A percentile compares a stretch with the other conserved stretches of the same genome.
phyloP scores from a whole-genome alignment of 2,329 filamentous ascomycete genomes.

The Calonectria multiphialidica region DNA sequence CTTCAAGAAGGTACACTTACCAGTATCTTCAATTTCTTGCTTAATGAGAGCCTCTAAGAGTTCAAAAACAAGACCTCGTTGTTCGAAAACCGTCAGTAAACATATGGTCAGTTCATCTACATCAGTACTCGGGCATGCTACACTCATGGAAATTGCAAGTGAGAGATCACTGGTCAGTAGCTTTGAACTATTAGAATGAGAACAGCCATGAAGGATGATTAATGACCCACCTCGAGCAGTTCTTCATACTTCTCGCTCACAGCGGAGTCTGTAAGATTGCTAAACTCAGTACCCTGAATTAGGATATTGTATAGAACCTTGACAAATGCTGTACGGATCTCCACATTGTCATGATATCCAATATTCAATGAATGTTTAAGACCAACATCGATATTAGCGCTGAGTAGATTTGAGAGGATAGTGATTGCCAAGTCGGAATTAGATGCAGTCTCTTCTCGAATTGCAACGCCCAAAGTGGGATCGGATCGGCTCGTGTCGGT shows the following conservation, averaged over 20 bases:
- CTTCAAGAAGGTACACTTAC: constrained; percentile 47
- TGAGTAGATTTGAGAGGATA: constrained; percentile 76
- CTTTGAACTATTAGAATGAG: constrained; percentile 46
- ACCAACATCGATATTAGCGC: constrained; percentile 79
- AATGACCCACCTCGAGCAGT: constrained; percentile 61
- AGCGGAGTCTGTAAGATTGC: constrained; percentile 74
- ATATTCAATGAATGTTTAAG: constrained; percentile 78
- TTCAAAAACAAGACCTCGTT: constrained; percentile 71
- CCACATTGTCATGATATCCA: constrained; percentile 77
- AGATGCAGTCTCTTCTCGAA: constrained; percentile 66
- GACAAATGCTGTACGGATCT: constrained; percentile 77
- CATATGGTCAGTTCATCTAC: constrained; percentile 78
- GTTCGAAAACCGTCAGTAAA: constrained; percentile 77
- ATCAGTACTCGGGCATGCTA: constrained; percentile 75
- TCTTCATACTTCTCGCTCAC: constrained; percentile 78
- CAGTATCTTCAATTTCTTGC: constrained; percentile 76
- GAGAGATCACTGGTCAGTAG: constrained; percentile 73
- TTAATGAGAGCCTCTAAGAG: constrained; percentile 76
- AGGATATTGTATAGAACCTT: constrained; percentile 79
- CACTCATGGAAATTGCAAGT: constrained; percentile 72
- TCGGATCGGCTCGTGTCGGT: constrained; percentile 52
- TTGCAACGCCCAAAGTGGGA: constrained; percentile 46
- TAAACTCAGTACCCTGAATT: constrained; percentile 79
- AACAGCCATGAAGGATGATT: background rate
- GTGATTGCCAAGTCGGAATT: constrained; percentile 74